Percentiles rank a stretch among this genome's conserved stretches.
phyloP scores from a whole-genome alignment of 2,329 filamentous ascomycete genomes.

The Nigrograna mackinnonii region DNA sequence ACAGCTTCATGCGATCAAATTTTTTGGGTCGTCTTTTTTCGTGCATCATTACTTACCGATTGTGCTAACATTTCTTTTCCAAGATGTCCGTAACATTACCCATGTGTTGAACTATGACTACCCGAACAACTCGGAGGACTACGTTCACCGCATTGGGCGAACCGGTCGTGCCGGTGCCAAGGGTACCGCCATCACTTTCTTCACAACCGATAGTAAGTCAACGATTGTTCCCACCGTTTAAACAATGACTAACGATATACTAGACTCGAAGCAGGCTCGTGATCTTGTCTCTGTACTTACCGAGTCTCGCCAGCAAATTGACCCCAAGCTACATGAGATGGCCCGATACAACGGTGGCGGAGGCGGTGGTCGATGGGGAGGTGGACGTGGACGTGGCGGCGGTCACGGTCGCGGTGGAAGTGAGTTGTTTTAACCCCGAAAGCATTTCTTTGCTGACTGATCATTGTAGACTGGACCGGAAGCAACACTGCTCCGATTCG shows the following conservation, averaged over 20 bases:
- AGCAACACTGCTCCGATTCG: conserved; percentile 43
- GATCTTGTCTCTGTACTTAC: conserved; percentile 90
- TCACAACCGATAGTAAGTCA: conserved; percentile 96
- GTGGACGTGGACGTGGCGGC: conserved; percentile 69
- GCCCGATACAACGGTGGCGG: conserved; percentile 85
- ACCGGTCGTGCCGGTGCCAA: conserved; percentile 78
- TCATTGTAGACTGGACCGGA: conserved; percentile 36
- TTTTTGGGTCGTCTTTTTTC: conserved; percentile 58
- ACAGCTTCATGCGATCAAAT: conserved; percentile 61
- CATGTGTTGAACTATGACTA: conserved; percentile 99
- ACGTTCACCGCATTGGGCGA: conserved; percentile 70
- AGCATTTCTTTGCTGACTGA: background rate
- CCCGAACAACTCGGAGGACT: conserved; percentile 84
- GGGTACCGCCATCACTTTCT: conserved; percentile 96
- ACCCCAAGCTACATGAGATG: conserved; percentile 96
- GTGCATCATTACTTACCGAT: conserved; percentile 49
- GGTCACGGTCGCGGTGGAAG: conserved; percentile 60
- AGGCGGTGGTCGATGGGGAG: conserved; percentile 69
- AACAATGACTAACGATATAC: conserved; percentile 29
- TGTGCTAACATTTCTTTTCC: conserved; percentile 76
- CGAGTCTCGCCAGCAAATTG: conserved; percentile 98
- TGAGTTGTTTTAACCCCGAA: conserved; percentile 19
- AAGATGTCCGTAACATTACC: conserved; percentile 99
- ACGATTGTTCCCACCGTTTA: conserved; percentile 1
- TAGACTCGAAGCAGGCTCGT: conserved; percentile 72